Base-by-base conservation (phyloP, 148 eudicot genomes). In the Cornus controversa region DNA sequence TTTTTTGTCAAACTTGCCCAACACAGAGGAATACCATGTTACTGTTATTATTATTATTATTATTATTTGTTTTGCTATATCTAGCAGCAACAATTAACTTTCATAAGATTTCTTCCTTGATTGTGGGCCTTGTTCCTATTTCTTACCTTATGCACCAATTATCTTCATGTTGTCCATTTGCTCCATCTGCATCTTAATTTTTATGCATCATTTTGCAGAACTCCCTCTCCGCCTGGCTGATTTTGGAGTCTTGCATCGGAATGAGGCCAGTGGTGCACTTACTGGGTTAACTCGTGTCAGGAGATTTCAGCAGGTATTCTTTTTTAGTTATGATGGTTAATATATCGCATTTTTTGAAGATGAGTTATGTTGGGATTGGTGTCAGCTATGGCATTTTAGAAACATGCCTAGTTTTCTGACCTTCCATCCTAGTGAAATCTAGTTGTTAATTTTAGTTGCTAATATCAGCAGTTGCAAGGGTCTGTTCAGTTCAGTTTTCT, bases 231-330 rank as follows among this genome's bases (percentile, higher is more conserved):
- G 99, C 66, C 81, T 96, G 31, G 98, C 99, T 57, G 99, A 96
- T 86, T 96, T 96, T 85, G 99, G 99, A 71, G 99, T 94, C 67
- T 74, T 96, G 81, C 99, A 96, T 81, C 87, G 99, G 70, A 96
- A 96, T 81, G 99, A 93, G 84, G 99, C 99, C 77, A 96, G 99
- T 84, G 99, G 99, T 75, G 98, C 99, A 14, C 97, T 96, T 69
- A 96, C 95, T 72, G 99, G 99, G n/a, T 74, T 96, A 78, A 96
- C 99, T 73, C 99, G 99, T 87, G 99, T 96, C 27, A 87, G 99
- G 85, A 88, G 99, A 83, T 96, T 96, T 78, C 99, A 96, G 90
- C 99, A 96, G 98, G 99, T 96, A 88, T 53, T 54, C 29, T 80
- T 24, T 80, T 69, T 53, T 69, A 37, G 62, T 69, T 23, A 29